These are phyloP conservation scores for Pseudisothecium myosuroides DNA, from an alignment of 225 moss, liverwort and hornwort species.

Conservation along the genomic window DNA sequence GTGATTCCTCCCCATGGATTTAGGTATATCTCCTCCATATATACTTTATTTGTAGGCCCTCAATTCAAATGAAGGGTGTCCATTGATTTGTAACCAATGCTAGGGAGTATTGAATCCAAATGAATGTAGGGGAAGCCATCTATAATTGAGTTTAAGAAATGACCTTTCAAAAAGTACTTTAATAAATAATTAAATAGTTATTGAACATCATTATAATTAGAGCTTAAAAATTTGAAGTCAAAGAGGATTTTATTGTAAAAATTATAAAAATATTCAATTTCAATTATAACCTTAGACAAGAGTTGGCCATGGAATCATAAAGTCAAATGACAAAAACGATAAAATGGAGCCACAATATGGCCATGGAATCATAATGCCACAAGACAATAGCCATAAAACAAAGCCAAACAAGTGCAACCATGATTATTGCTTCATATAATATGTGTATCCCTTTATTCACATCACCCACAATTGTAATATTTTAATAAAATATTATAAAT, in stretches of 20 bases:
- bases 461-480: background rate
- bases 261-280: background rate
- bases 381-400: too few species aligned
- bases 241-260: background rate
- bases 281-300: background rate
- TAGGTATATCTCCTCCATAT: background rate
- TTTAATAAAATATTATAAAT: background rate
- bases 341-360: fast-evolving
- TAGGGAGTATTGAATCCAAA: background rate
- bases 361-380: too few species aligned
- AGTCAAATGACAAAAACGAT: fast-evolving
- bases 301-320: fast-evolving
- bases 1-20: fast-evolving
- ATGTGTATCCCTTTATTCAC: fast-evolving
- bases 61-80: background rate
- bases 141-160: too few species aligned
- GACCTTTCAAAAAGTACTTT: background rate
- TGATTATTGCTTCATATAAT: background rate
- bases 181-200: background rate
- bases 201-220: fast-evolving
- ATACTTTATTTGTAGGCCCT: background rate
- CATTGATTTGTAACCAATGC: background rate
- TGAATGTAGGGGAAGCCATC: fast-evolving
- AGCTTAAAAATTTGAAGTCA: background rate
- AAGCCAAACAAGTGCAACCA: background rate